phyloP scores from a whole-genome alignment of 2,329 filamentous ascomycete genomes.

The Geosmithia putterillii region DNA sequence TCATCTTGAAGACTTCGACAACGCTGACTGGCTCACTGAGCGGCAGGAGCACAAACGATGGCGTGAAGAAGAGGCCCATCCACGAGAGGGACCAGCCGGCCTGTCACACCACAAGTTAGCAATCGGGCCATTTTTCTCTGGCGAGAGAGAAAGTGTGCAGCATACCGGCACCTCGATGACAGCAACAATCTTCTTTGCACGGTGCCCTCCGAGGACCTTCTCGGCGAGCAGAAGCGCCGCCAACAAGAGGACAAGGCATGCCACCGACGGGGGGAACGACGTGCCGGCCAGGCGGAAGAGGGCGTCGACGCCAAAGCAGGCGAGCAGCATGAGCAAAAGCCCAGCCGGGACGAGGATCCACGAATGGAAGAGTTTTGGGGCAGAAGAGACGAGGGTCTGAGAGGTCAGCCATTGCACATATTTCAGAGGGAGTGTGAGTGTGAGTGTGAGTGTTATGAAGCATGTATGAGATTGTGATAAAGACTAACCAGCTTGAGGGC shows the following conservation, averaged over 20 bases:
- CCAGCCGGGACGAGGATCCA: conserved; percentile 41
- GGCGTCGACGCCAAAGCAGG: conserved; percentile 30
- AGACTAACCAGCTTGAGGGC: neutral
- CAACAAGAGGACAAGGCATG: conserved; percentile 43
- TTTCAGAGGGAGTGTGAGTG: no score
- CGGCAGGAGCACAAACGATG: conserved; percentile 45
- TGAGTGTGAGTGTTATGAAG: neutral
- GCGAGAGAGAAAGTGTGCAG: neutral
- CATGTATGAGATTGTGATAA: neutral
- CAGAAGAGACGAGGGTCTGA: conserved; percentile 4
- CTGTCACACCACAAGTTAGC: conserved; percentile 13
- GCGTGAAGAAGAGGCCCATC: conserved; percentile 47
- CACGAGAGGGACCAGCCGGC: conserved; percentile 43
- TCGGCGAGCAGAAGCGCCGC: conserved; percentile 34
- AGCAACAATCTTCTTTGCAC: conserved; percentile 32
- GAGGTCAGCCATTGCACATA: neutral
- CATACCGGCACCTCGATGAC: conserved; percentile 41
- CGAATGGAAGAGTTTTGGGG: conserved; percentile 9
- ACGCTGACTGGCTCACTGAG: conserved; percentile 41
- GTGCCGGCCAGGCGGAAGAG: conserved; percentile 31
- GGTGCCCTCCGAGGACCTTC: conserved; percentile 30
- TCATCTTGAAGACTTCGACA: conserved; percentile 44
- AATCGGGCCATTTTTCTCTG: neutral
- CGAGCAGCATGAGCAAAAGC: conserved; percentile 24
- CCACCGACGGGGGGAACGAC: conserved; percentile 47